phyloP scores from a whole-genome alignment of 805 yeast genomes.

The Zygotorulaspora danielsina region DNA sequence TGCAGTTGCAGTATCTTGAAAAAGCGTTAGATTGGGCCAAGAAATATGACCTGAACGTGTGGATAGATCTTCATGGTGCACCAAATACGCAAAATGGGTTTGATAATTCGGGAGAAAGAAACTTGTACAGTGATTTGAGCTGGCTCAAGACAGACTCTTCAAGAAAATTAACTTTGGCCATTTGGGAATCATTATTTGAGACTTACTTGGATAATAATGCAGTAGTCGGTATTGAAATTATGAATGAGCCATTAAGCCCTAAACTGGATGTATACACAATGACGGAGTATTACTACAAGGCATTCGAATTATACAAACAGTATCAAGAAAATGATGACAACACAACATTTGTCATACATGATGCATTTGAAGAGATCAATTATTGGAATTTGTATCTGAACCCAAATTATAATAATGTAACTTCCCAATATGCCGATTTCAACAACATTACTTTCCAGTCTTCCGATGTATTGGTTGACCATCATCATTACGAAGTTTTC shows the following conservation, averaged over 20 bases:
- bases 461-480: constrained; percentile 69
- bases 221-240: constrained; percentile 63
- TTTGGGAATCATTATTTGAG: constrained; percentile 46
- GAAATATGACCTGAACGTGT: constrained; percentile 54
- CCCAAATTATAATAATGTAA: constrained; percentile 28
- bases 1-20: constrained; percentile 57
- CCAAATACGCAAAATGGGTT: constrained; percentile 88
- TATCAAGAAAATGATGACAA: constrained; percentile 26
- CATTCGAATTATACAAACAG: constrained; percentile 29
- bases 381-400: constrained; percentile 51
- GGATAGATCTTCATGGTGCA: constrained; percentile 75
- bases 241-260: constrained; percentile 68
- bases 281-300: constrained; percentile 33
- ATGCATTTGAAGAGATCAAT: constrained; percentile 55
- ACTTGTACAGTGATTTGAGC: constrained; percentile 34
- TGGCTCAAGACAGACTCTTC: constrained; percentile 44
- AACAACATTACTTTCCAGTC: constrained; percentile 40
- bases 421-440: constrained; percentile 37
- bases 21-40: constrained; percentile 66
- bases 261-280: constrained; percentile 40
- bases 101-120: constrained; percentile 72
- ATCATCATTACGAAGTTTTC: constrained; percentile 89
- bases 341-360: constrained; percentile 54
- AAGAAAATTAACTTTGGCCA: constrained; percentile 46
- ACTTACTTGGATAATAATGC: constrained; percentile 47